Base-by-base conservation (phyloP, 192 early-diverging fungal species). In the Pilaira anomala region DNA sequence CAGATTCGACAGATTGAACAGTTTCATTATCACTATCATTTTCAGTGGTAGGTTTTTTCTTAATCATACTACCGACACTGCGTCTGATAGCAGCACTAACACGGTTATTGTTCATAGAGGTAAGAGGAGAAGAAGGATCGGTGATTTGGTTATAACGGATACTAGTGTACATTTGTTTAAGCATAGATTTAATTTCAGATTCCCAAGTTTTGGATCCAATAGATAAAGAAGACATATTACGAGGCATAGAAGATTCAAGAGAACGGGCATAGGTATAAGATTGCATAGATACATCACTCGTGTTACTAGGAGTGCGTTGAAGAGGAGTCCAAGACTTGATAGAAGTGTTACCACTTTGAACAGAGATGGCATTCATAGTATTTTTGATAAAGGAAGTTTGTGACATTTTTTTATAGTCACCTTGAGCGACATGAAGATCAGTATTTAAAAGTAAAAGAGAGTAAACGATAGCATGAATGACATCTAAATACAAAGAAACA, bases 391-490 rank as follows among this genome's bases (percentile, higher is more conserved):
- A 92, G 29, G 83, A 80, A 16, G 84, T 85, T 44, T 80, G 77
- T 2, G 87, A 84, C 90, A 95, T 94, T 42, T 86, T 87, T 36
- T 84, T 84, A 41, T 66, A 82, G 2, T 72, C 70, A 3, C 77
- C 80, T 60, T 90, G 85, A 24, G 92, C 93, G 59, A 93, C 82
- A 67, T 96, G 91, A 55, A 96, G 74, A 68, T 98, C 96, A 1
- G 96, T 98, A 72, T 96, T 96, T 12, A 98, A 80, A 51, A 98
- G 64, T 64, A 98, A 67, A 6, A 93, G 65, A 14, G 93, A 94
- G 71, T 93, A 95, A 0, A 89, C 79, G 52, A 95, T 86, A 7
- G 89, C 91, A 61, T 98, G 89, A 1, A 94, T 90, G 13, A 92
- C 83, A 69, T 95, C 95, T 71, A 72, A 44, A 60, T 52, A 29